Percentiles rank a stretch among this genome's conserved stretches.
Conservation (phyloP, 2,329 filamentous ascomycete species). For the Ophiostoma triangulosporum region DNA sequence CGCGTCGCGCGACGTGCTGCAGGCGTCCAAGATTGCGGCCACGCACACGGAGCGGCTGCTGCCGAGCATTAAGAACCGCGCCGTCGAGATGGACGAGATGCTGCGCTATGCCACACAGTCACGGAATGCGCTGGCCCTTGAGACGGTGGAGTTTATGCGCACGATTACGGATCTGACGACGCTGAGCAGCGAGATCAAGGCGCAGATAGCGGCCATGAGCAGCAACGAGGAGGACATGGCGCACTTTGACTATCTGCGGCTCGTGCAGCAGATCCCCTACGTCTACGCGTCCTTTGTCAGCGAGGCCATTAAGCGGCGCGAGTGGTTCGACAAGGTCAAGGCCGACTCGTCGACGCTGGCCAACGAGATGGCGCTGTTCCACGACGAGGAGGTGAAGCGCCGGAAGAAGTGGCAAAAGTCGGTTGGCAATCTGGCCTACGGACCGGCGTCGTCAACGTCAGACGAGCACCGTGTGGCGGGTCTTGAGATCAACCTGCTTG, state of each 20-base stretch:
- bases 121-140: conserved; percentile 53
- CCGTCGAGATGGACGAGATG: conserved; percentile 48
- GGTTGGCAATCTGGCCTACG: conserved; percentile 57
- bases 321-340: conserved; percentile 87
- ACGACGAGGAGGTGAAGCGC: conserved; percentile 82
- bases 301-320: conserved; percentile 71
- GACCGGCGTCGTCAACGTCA: conserved; percentile 37
- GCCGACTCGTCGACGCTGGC: conserved; percentile 74
- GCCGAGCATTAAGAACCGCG: conserved; percentile 42
- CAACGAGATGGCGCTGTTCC: conserved; percentile 83
- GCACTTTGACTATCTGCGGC: conserved; percentile 66
- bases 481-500: conserved; percentile 74
- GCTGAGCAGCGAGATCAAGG: conserved; percentile 57
- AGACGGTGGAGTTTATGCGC: conserved; percentile 64
- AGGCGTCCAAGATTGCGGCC: conserved; percentile 49
- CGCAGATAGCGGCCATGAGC: conserved; percentile 57
- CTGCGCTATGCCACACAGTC: conserved; percentile 45
- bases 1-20: conserved; percentile 44
- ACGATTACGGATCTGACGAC: conserved; percentile 69
- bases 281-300: conserved; percentile 82
- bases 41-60: conserved; percentile 50
- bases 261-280: conserved; percentile 71
- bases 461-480: conserved; percentile 58
- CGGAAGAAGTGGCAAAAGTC: conserved; percentile 83
- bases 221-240: conserved; percentile 58